phyloP scores from a whole-genome alignment of 306 rosid genomes.

The Vicia sativa region DNA sequence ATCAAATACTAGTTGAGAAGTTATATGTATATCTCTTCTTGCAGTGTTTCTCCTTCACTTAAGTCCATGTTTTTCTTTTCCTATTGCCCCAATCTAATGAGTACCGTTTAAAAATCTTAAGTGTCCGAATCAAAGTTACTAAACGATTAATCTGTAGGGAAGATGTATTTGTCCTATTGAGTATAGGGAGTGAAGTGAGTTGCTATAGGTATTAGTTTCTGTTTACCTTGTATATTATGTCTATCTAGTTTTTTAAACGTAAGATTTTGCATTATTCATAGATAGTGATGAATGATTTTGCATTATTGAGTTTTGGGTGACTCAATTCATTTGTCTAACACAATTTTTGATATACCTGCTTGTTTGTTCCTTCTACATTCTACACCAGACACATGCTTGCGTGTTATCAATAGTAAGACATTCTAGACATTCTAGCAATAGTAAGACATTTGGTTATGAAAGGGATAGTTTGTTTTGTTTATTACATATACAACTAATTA shows the following conservation, averaged over 20 bases:
- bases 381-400: not conserved
- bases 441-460: not conserved
- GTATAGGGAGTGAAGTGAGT: not conserved
- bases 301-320: not conserved
- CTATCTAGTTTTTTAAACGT: not conserved
- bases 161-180: constrained; percentile 3
- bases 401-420: not conserved
- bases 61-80: not conserved
- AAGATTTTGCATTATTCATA: not conserved
- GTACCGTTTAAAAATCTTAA: not conserved
- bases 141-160: not conserved
- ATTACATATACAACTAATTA: not conserved
- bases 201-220: not conserved
- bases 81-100: not conserved
- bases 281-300: not conserved
- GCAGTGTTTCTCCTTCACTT: constrained; percentile 16
- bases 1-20: not conserved
- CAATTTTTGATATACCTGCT: not conserved
- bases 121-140: not conserved
- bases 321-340: constrained; percentile 5
- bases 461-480: not conserved
- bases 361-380: constrained; percentile 5
- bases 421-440: constrained; percentile 1
- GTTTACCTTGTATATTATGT: constrained; percentile 2
- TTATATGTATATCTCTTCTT: constrained; percentile 17